A percentile compares a stretch with the other conserved stretches of the same genome.
Conservation (phyloP, 2,329 filamentous ascomycete genomes). For the Myotisia sp. region DNA sequence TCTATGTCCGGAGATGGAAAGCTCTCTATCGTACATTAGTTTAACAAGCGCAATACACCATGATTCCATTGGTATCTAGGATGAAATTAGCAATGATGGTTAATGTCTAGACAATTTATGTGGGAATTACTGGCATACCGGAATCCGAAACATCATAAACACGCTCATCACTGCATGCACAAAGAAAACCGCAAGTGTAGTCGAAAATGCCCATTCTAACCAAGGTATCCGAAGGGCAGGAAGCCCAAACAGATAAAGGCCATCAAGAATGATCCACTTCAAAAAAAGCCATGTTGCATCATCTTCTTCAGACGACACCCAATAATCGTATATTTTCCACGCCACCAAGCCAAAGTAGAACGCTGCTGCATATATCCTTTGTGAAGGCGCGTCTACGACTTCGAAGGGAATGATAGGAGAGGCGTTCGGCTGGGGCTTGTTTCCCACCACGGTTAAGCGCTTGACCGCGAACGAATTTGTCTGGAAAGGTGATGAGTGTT, state of each 20-base stretch:
- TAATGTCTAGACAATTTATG: background rate
- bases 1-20: constrained; percentile 82
- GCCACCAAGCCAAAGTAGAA: constrained; percentile 61
- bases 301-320: constrained; percentile 62
- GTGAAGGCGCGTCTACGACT: constrained; percentile 76
- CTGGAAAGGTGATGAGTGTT: background rate
- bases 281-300: constrained; percentile 82
- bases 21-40: constrained; percentile 78
- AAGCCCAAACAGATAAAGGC: constrained; percentile 70
- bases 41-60: constrained; percentile 62
- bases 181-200: constrained; percentile 56
- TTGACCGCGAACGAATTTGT: background rate
- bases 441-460: constrained; percentile 1
- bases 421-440: constrained; percentile 12
- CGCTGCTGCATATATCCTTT: constrained; percentile 74
- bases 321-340: constrained; percentile 82
- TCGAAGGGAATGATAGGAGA: constrained; percentile 63
- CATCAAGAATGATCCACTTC: constrained; percentile 86
- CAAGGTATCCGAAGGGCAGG: constrained; percentile 86
- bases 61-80: constrained; percentile 54
- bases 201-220: constrained; percentile 75
- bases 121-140: constrained; percentile 36
- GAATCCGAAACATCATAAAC: constrained; percentile 85
- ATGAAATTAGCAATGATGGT: constrained; percentile 3
- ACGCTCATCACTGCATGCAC: constrained; percentile 60